phyloP scores from a whole-genome alignment of 495 filamentous ascomycete genomes.

The Sporormia fimetaria region DNA sequence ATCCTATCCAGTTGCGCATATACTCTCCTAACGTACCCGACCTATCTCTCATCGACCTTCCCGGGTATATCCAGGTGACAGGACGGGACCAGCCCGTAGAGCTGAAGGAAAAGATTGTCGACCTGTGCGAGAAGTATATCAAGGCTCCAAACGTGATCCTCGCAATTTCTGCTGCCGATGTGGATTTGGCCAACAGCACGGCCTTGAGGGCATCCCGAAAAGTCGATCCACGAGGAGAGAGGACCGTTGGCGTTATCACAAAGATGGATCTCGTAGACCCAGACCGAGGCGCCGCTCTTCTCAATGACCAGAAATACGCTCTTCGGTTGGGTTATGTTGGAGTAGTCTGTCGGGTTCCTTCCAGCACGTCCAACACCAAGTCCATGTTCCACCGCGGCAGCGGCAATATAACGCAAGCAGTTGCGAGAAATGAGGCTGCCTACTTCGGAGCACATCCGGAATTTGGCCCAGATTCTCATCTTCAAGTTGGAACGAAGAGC shows the following conservation, averaged over 20 bases:
- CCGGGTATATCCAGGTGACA: conserved; percentile 92
- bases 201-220: conserved; percentile 80
- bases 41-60: conserved; percentile 90
- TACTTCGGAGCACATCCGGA: conserved; percentile 84
- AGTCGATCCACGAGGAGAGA: conserved; percentile 87
- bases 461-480: conserved; percentile 59
- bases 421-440: conserved; percentile 75
- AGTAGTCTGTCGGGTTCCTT: conserved; percentile 73
- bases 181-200: conserved; percentile 93
- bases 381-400: conserved; percentile 77
- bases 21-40: conserved; percentile 94
- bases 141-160: conserved; percentile 91
- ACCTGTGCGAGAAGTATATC: conserved; percentile 97
- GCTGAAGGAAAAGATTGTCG: conserved; percentile 88
- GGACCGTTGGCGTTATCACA: conserved; percentile 95
- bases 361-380: conserved; percentile 39
- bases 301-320: conserved; percentile 85
- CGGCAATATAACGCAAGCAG: conserved; percentile 66
- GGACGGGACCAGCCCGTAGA: conserved; percentile 82
- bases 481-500: conserved; percentile 71
- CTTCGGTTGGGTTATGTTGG: conserved; percentile 94
- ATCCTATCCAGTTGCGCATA: conserved; percentile 90
- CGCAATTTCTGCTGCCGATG: conserved; percentile 94
- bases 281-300: conserved; percentile 59
- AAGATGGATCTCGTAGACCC: conserved; percentile 98